A percentile compares a stretch with the other conserved stretches of the same genome.
phyloP scores from a whole-genome alignment of 169 alveolate genomes.

The Plasmodium vinckei region DNA sequence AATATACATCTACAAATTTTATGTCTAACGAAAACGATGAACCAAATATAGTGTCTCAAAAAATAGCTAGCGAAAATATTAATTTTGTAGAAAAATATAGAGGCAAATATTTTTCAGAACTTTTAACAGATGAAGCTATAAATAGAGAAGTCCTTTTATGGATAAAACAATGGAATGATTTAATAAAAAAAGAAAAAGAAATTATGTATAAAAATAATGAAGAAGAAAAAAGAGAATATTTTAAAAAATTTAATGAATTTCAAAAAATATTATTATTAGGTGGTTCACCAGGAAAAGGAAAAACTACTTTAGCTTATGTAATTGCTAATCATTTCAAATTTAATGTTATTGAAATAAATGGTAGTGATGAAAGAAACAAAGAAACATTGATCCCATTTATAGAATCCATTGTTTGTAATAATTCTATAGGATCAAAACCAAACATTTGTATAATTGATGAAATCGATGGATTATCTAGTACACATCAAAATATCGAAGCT shows the following conservation, averaged over 20 bases:
- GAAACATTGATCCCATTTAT: constrained; percentile 81
- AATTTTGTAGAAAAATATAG: constrained; percentile 77
- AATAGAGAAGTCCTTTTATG: constrained; percentile 81
- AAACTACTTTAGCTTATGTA: constrained; percentile 93
- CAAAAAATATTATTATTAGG: constrained; percentile 86
- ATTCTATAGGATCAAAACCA: constrained; percentile 83
- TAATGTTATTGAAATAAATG: constrained; percentile 95
- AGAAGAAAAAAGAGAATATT: constrained; percentile 9
- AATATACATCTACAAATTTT: neutral
- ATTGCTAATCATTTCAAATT: constrained; percentile 92
- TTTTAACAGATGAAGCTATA: constrained; percentile 81
- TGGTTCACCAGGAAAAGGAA: constrained; percentile 98
- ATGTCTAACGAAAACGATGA: too few relatives aligned
- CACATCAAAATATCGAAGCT: constrained; percentile 85
- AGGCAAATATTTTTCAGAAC: constrained; percentile 83
- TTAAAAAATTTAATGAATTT: constrained; percentile 56
- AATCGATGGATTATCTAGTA: constrained; percentile 96
- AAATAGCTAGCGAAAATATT: neutral
- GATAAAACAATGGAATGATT: constrained; percentile 77
- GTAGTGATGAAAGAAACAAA: constrained; percentile 96
- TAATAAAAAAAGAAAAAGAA: constrained; percentile 15
- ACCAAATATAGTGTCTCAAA: neutral
- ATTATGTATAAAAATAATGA: constrained; percentile 4
- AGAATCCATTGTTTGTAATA: constrained; percentile 81
- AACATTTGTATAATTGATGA: constrained; percentile 94